phyloP scores from a whole-genome alignment of 768 basidiomycete species.

The Dacryopinax spathularia region DNA sequence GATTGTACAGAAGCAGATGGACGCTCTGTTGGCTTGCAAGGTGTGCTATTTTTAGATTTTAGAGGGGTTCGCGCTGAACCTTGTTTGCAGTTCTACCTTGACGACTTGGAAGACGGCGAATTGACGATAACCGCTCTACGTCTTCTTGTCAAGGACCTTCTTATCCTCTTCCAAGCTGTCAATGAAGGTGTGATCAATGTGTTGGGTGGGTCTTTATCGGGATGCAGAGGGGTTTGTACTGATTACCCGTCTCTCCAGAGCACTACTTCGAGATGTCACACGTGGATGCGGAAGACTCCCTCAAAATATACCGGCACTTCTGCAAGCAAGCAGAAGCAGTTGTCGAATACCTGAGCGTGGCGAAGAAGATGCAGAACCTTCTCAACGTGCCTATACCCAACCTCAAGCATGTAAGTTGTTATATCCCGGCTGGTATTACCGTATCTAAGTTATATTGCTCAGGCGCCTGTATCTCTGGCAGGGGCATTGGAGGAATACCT shows the following conservation, averaged over 20 bases:
- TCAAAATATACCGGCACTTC: constrained; percentile 82
- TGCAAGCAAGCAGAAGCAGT: constrained; percentile 81
- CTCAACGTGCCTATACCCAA: constrained; percentile 90
- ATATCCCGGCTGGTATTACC: background rate
- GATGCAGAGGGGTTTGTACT: background rate
- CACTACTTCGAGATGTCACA: constrained; percentile 98
- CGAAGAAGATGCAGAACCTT: constrained; percentile 83
- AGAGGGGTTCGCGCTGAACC: background rate
- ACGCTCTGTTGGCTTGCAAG: constrained; percentile 71
- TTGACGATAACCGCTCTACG: constrained; percentile 74
- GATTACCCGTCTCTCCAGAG: constrained; percentile 30
- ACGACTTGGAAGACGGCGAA: constrained; percentile 75
- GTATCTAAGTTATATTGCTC: constrained; percentile 21
- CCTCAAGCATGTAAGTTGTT: constrained; percentile 50
- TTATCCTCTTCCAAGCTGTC: constrained; percentile 88
- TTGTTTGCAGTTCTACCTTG: constrained; percentile 65
- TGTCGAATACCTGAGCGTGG: constrained; percentile 83
- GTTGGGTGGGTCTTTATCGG: constrained; percentile 25
- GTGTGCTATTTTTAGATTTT: constrained; percentile 35
- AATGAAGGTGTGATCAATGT: constrained; percentile 75
- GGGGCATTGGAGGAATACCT: constrained; percentile 89
- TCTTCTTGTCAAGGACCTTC: constrained; percentile 90
- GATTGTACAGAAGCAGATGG: constrained; percentile 80
- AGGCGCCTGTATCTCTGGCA: constrained; percentile 93
- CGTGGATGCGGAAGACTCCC: constrained; percentile 72